These are phyloP conservation scores for Mucor piriformis DNA, from an alignment of 371 early-diverging fungal species.

Conservation along the genomic window DNA sequence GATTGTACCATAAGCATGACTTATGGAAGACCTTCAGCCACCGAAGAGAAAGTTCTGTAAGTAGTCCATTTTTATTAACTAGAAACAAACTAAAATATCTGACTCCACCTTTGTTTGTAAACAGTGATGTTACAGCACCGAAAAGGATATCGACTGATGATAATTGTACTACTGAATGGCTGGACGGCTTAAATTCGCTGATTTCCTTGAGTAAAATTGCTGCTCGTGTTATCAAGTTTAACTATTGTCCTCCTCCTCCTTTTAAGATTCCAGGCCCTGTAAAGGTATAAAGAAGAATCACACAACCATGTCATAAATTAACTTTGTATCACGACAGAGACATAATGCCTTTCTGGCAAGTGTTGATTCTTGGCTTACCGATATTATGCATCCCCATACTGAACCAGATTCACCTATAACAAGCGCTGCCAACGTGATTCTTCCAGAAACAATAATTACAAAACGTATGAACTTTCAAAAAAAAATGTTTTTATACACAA, in stretches of 20 bases:
- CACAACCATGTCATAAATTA: neutral
- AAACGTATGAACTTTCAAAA: constrained; percentile 22
- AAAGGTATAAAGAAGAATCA: constrained; percentile 23
- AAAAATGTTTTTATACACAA: constrained; percentile 24
- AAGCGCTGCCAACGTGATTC: neutral
- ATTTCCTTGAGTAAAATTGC: constrained; percentile 41
- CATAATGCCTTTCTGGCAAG: constrained; percentile 31
- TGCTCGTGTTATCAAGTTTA: constrained; percentile 43
- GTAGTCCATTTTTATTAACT: constrained; percentile 1
- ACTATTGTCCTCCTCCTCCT: constrained; percentile 43
- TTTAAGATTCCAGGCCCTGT: constrained; percentile 32
- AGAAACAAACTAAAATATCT: neutral
- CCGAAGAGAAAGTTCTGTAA: constrained; percentile 54
- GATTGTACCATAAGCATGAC: constrained; percentile 45
- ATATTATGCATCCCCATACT: constrained; percentile 19
- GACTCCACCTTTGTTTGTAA: constrained; percentile 2
- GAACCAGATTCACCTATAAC: constrained; percentile 16
- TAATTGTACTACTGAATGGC: constrained; percentile 13
- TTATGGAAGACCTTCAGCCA: constrained; percentile 43
- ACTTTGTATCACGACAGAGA: constrained; percentile 9
- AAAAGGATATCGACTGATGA: constrained; percentile 23
- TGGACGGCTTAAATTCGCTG: constrained; percentile 25
- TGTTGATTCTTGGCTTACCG: constrained; percentile 29
- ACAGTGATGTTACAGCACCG: constrained; percentile 34
- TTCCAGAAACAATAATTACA: neutral